Conservation (phyloP, 768 basidiomycete species). For the Mycena galericulata region DNA sequence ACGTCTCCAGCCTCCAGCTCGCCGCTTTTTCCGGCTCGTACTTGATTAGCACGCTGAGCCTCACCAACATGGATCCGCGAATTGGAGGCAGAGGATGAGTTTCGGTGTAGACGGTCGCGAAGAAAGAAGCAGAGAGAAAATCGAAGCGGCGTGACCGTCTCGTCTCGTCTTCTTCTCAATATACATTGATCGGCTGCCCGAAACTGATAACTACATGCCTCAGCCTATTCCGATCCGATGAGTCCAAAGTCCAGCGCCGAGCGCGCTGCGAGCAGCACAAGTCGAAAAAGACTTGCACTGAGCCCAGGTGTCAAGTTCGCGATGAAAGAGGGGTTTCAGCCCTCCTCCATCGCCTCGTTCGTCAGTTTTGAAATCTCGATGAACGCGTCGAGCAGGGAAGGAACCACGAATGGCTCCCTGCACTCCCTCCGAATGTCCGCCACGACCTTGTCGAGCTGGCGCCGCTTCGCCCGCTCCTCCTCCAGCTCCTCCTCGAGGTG, state of each 20-base stretch:
- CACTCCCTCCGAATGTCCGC: slow-evolving; percentile 50
- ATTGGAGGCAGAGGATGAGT: neutral
- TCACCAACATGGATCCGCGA: neutral
- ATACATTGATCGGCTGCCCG: neutral
- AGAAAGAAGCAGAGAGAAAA: too few relatives aligned
- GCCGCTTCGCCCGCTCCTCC: slow-evolving; percentile 26
- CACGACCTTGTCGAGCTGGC: slow-evolving; percentile 44
- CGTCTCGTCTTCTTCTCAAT: too few relatives aligned
- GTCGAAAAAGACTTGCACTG: too few relatives aligned
- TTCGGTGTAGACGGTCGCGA: neutral
- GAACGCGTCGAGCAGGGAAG: slow-evolving; percentile 52
- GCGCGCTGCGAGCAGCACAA: too few relatives aligned
- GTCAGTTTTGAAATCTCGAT: slow-evolving; percentile 48
- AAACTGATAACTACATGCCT: neutral
- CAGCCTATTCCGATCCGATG: too few relatives aligned
- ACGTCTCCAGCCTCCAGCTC: neutral
- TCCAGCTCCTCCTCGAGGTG: slow-evolving; percentile 23
- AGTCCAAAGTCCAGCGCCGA: too few relatives aligned
- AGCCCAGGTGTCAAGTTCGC: neutral
- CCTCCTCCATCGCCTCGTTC: slow-evolving; percentile 21
- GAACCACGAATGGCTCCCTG: slow-evolving; percentile 50
- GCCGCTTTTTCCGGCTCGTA: neutral
- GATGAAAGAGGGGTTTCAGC: neutral
- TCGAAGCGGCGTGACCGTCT: slow-evolving; percentile 10
- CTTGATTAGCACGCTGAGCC: neutral